Conservation (phyloP, 164 flowering plant species). For the Amborella trichopoda region DNA sequence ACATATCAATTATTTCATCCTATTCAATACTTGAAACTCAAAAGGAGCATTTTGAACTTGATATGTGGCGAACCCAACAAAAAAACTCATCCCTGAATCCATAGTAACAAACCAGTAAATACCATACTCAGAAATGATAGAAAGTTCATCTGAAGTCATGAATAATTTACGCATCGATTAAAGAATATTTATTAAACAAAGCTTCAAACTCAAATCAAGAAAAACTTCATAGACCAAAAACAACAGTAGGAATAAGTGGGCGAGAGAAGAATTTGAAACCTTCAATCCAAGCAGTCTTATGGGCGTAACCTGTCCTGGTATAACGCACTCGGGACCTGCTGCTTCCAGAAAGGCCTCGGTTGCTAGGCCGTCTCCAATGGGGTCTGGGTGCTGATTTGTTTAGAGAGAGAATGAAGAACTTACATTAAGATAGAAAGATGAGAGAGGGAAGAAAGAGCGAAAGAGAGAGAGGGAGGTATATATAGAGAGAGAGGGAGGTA, state of each 20-base stretch:
- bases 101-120: no score
- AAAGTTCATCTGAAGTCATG: no score
- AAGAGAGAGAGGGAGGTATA: constrained; percentile 1
- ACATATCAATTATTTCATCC: no score
- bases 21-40: no score
- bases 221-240: background rate
- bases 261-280: constrained; percentile 28
- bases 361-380: constrained; percentile 64
- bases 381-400: constrained; percentile 39
- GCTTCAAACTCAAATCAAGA: no score
- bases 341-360: constrained; percentile 60
- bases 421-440: background rate
- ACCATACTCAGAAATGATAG: no score
- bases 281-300: constrained; percentile 61
- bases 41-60: no score
- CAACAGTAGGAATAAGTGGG: background rate
- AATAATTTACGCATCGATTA: no score
- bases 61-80: no score
- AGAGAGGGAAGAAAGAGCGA: background rate
- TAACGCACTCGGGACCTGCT: constrained; percentile 84
- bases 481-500: background rate
- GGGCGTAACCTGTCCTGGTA: constrained; percentile 69
- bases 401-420: background rate
- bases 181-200: no score
- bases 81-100: no score